Conservation (phyloP, 208 protist species). For the Leishmania tropica region DNA sequence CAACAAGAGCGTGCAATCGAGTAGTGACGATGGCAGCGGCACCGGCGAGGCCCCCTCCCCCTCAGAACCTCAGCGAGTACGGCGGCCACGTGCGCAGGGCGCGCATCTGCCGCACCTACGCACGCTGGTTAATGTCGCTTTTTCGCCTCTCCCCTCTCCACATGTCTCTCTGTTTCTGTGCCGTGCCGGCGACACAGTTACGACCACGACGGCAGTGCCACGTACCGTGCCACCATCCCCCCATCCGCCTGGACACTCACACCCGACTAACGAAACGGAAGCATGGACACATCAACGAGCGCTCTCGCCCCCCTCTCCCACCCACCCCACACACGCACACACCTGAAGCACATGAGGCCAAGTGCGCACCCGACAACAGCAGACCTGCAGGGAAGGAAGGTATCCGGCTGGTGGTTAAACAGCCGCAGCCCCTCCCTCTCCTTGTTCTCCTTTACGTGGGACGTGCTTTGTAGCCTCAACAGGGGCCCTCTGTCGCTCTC, state of each 20-base stretch:
- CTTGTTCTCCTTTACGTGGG: background rate
- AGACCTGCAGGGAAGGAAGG: background rate
- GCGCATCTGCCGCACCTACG: background rate
- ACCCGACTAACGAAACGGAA: background rate
- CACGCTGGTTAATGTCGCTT: background rate
- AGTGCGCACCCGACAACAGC: background rate
- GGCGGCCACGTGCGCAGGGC: background rate
- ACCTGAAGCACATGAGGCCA: background rate
- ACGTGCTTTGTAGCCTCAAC: background rate
- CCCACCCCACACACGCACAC: background rate
- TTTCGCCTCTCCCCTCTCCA: background rate
- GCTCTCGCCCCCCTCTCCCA: background rate
- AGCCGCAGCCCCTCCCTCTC: background rate
- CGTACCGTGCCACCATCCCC: background rate
- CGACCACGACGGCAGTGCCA: background rate
- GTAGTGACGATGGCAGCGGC: background rate
- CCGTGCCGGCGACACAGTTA: background rate
- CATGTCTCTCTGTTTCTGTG: background rate
- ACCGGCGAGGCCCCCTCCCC: background rate
- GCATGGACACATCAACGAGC: background rate
- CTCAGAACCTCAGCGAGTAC: background rate
- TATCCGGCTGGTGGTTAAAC: background rate
- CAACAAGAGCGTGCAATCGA: constrained; percentile 13
- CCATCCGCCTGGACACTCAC: background rate
- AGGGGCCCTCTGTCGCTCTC: background rate